Percentiles rank a stretch among this genome's conserved stretches.
Conservation (phyloP, 139 green algal species). For the Tetradesmus lagerheimii region DNA sequence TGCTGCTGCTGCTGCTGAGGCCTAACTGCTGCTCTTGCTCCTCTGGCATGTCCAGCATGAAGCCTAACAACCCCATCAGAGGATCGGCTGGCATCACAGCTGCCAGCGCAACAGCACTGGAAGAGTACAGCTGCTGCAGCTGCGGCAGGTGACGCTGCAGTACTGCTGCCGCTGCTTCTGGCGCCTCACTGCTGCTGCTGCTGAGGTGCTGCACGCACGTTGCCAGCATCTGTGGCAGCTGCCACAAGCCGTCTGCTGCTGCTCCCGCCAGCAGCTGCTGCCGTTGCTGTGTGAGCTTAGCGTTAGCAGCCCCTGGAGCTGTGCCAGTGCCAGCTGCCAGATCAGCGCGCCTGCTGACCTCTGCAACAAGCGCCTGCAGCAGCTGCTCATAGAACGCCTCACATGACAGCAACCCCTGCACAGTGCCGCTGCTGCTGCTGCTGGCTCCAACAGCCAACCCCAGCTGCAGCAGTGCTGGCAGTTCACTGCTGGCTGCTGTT, state of each 20-base stretch:
- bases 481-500: neutral
- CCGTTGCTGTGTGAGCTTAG: conserved; percentile 19
- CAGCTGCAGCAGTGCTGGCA: conserved; percentile 4
- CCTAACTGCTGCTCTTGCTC: neutral
- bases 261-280: conserved; percentile 15
- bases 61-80: neutral
- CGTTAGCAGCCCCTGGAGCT: neutral
- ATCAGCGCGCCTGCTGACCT: neutral
- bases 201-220: neutral
- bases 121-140: neutral
- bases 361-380: neutral
- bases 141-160: neutral
- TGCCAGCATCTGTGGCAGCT: neutral
- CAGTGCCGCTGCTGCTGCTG: conserved; percentile 27
- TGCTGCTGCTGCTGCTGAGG: neutral
- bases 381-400: neutral
- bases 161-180: neutral
- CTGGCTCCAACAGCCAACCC: neutral
- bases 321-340: neutral
- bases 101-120: neutral
- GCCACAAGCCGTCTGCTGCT: conserved; percentile 15
- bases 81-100: neutral
- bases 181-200: neutral
- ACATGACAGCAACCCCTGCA: neutral
- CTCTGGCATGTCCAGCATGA: conserved; percentile 11